Percentiles rank a stretch among this genome's conserved stretches.
Conservation (phyloP, 345 rosid species). For the Orychophragmus violaceus region DNA sequence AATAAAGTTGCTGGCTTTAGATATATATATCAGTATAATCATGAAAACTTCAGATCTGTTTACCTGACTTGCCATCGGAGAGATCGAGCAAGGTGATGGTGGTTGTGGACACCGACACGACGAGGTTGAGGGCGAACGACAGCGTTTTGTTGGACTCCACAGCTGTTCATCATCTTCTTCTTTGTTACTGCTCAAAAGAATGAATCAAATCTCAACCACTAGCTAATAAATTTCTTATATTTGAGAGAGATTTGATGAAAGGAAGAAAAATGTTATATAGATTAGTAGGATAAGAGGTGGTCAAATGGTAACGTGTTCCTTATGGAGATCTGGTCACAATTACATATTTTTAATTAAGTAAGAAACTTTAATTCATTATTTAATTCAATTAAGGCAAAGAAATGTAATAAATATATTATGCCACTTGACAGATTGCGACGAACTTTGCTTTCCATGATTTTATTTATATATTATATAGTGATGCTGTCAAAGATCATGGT, state of each 20-base stretch:
- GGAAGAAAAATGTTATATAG: not conserved
- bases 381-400: not conserved
- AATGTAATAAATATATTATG: not conserved
- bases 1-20: not conserved
- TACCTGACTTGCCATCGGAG: conserved; percentile 59
- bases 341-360: not conserved
- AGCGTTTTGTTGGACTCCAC: conserved; percentile 46
- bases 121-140: conserved; percentile 78
- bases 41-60: not conserved
- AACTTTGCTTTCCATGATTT: not conserved
- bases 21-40: not conserved
- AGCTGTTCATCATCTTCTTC: conserved; percentile 50
- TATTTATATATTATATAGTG: not conserved
- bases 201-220: not conserved
- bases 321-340: conserved; percentile 28
- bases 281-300: conserved; percentile 21
- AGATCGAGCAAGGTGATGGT: conserved; percentile 46
- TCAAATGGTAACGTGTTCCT: conserved; percentile 34
- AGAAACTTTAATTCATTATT: not conserved
- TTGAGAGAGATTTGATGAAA: not conserved
- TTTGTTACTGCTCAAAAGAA: not conserved
- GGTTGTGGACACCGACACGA: conserved; percentile 35
- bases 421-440: conserved; percentile 14
- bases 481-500: conserved; percentile 25
- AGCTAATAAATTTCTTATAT: not conserved